A percentile compares a stretch with the other conserved stretches of the same genome.
Evolutionary conservation across 1,284 basidiomycete genomes (phyloP).

Genomic region (Austroboletus rostrupii): DNA sequence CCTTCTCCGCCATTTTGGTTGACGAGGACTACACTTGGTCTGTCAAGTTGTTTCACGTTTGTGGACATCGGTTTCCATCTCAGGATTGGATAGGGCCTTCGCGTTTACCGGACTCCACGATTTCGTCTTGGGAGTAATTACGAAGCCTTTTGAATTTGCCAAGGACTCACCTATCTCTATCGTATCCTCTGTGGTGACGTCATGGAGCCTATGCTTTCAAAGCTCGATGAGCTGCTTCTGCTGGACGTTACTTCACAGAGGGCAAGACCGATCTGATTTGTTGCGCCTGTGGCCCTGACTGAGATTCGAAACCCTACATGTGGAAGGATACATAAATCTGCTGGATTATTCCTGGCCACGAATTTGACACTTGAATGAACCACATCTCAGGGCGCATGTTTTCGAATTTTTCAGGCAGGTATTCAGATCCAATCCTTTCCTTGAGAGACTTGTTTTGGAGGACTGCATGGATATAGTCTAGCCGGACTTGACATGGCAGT

Average conservation of each 20-base stretch:
- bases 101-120: slow-evolving; percentile 35
- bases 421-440: slow-evolving; percentile 20
- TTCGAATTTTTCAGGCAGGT: slow-evolving; percentile 4
- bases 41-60: slow-evolving; percentile 50
- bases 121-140: slow-evolving; percentile 45
- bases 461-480: neutral
- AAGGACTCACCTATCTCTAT: slow-evolving; percentile 15
- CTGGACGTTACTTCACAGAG: neutral
- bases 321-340: slow-evolving; percentile 8
- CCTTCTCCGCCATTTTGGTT: slow-evolving; percentile 49
- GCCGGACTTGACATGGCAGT: slow-evolving; percentile 42
- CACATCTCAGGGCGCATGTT: slow-evolving; percentile 11
- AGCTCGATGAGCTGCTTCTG: slow-evolving; percentile 34
- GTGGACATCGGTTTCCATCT: slow-evolving; percentile 34
- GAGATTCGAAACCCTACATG: slow-evolving; percentile 20
- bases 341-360: slow-evolving; percentile 15
- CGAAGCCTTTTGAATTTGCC: slow-evolving; percentile 37
- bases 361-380: slow-evolving; percentile 21
- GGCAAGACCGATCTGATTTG: slow-evolving; percentile 9
- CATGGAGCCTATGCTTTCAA: slow-evolving; percentile 27
- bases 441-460: slow-evolving; percentile 20
- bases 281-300: slow-evolving; percentile 22
- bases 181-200: slow-evolving; percentile 26
- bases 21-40: slow-evolving; percentile 41
- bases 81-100: slow-evolving; percentile 26